Conservation (phyloP, 192 early-diverging fungal genomes). For the Backusella westeae region DNA sequence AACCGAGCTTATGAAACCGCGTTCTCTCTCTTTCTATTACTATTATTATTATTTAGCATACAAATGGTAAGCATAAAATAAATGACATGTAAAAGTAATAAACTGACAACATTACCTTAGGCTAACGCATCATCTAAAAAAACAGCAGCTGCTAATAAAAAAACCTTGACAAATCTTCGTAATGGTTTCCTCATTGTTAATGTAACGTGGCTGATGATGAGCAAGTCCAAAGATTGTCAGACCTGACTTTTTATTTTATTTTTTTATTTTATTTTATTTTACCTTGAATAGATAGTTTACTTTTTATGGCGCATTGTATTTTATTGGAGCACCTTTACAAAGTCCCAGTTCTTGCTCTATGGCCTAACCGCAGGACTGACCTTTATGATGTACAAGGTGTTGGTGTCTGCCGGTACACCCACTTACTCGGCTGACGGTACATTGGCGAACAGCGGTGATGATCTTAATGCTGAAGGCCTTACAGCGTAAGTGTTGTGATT, state of each 20-base stretch:
- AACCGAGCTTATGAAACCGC: not conserved
- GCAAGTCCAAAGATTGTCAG: not conserved
- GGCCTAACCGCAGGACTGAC: slow-evolving; percentile 43
- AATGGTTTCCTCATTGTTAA: slow-evolving; percentile 52
- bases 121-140: slow-evolving; percentile 68
- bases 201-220: slow-evolving; percentile 17
- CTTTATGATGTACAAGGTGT: slow-evolving; percentile 46
- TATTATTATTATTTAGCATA: not conserved
- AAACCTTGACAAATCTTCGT: slow-evolving; percentile 51
- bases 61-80: not conserved
- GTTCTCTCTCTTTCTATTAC: not conserved
- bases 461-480: slow-evolving; percentile 52
- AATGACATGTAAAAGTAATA: not conserved
- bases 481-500: slow-evolving; percentile 42
- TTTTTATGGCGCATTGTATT: slow-evolving; percentile 53
- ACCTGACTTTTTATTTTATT: not conserved
- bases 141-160: slow-evolving; percentile 52
- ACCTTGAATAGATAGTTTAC: slow-evolving; percentile 40
- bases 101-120: slow-evolving; percentile 20
- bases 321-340: slow-evolving; percentile 49
- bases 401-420: slow-evolving; percentile 45
- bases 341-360: slow-evolving; percentile 42
- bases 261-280: too few species aligned
- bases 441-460: slow-evolving; percentile 43
- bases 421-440: slow-evolving; percentile 42